These are phyloP conservation scores for Trifolium subterraneum DNA, from an alignment of 306 rosid species.

Conservation along the genomic window DNA sequence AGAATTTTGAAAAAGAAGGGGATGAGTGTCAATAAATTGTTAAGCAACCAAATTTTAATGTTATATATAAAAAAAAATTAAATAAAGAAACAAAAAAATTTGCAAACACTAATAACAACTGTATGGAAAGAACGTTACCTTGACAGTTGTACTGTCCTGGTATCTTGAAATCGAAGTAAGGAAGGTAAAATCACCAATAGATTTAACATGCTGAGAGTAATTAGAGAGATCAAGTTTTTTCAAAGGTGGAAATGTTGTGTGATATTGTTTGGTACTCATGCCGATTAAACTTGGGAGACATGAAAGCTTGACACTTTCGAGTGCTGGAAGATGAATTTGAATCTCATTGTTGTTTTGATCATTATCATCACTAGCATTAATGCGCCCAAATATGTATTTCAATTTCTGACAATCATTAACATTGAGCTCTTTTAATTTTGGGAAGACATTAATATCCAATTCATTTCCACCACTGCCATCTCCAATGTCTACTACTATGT, in stretches of 20 bases:
- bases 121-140: not conserved
- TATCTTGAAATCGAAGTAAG: too few species aligned
- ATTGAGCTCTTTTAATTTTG: not conserved
- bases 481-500: not conserved
- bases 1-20: too few species aligned
- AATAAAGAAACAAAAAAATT: too few species aligned
- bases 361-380: not conserved
- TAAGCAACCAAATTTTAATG: too few species aligned
- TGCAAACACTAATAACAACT: too few species aligned
- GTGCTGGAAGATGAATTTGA: slow-evolving; percentile 2
- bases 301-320: accelerated
- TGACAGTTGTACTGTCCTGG: too few species aligned
- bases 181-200: too few species aligned
- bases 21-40: too few species aligned
- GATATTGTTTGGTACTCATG: not conserved
- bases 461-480: not conserved
- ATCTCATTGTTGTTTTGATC: not conserved
- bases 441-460: not conserved
- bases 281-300: not conserved
- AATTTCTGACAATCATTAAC: not conserved
- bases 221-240: too few species aligned
- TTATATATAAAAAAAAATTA: too few species aligned
- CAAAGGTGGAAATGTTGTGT: not conserved
- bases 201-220: too few species aligned
- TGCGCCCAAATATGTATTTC: slow-evolving; percentile 19